Evolutionary conservation across 768 basidiomycete species (phyloP).

Genomic region (Termitomyces titanicus): DNA sequence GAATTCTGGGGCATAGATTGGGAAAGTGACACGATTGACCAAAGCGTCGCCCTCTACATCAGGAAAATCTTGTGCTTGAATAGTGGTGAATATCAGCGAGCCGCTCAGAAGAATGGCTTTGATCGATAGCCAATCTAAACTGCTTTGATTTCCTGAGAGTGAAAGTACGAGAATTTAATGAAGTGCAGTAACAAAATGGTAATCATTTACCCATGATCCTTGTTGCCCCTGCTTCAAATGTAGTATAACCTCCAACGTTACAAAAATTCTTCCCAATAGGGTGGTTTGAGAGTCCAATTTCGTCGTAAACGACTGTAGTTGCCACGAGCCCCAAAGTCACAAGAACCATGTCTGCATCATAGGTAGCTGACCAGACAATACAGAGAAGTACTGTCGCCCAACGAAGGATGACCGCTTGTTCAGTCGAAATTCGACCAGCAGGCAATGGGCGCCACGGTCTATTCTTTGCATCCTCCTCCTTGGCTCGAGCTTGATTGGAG

Average conservation of each 20-base stretch:
- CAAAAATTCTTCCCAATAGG: slow-evolving; percentile 27
- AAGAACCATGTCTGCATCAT: slow-evolving; percentile 11
- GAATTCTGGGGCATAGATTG: slow-evolving; percentile 36
- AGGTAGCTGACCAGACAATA: slow-evolving; percentile 17
- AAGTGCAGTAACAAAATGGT: not conserved
- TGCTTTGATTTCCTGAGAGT: not conserved
- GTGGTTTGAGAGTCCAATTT: slow-evolving; percentile 20
- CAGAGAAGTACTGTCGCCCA: slow-evolving; percentile 28
- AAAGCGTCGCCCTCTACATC: slow-evolving; percentile 40
- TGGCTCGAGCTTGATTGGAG: slow-evolving; percentile 31
- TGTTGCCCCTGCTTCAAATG: slow-evolving; percentile 32
- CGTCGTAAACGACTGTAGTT: slow-evolving; percentile 25
- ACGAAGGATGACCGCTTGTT: slow-evolving; percentile 21
- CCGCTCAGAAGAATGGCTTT: slow-evolving; percentile 14
- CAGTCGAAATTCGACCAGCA: slow-evolving; percentile 24
- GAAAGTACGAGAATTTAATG: not conserved
- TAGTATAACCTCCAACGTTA: slow-evolving; percentile 27
- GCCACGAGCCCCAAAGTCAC: slow-evolving; percentile 20
- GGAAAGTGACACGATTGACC: slow-evolving; percentile 38
- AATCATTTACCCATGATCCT: slow-evolving; percentile 17
- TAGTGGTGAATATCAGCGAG: slow-evolving; percentile 38
- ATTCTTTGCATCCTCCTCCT: slow-evolving; percentile 41
- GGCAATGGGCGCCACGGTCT: slow-evolving; percentile 38
- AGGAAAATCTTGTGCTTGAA: slow-evolving; percentile 44
- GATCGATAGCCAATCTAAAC: slow-evolving; percentile 9